Evolutionary conservation across 352 stramenopile species (phyloP).

Genomic region (Pythium plurisporium): DNA sequence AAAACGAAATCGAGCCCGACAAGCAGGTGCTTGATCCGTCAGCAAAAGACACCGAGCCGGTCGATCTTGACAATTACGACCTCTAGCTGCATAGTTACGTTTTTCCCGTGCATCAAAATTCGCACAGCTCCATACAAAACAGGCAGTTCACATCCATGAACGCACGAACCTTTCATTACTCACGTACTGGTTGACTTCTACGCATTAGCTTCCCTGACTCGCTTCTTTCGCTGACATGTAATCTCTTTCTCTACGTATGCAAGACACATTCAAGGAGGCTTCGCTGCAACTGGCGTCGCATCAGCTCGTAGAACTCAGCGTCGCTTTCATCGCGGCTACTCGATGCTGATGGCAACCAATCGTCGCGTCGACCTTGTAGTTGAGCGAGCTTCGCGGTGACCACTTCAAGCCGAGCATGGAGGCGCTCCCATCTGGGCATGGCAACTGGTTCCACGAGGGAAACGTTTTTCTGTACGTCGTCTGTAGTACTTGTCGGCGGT

Average conservation of each 20-base stretch:
- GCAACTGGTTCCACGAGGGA: not conserved
- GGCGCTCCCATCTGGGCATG: conserved; percentile 6
- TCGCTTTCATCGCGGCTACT: conserved; percentile 1
- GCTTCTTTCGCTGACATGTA: too few species aligned
- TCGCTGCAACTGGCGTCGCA: conserved; percentile 8
- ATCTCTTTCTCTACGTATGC: not conserved
- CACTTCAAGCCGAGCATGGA: conserved; percentile 7
- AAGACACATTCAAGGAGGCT: conserved; percentile 13
- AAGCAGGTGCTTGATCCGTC: too few species aligned
- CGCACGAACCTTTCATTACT: too few species aligned
- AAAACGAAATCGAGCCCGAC: too few species aligned
- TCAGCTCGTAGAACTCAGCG: conserved; percentile 12
- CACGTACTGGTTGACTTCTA: too few species aligned
- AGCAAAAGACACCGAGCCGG: too few species aligned
- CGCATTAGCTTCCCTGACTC: too few species aligned
- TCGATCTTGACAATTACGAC: conserved; percentile 7
- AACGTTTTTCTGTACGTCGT: not conserved
- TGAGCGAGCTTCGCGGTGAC: conserved; percentile 6
- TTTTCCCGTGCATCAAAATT: too few species aligned
- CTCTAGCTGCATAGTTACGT: not conserved
- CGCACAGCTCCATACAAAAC: too few species aligned
- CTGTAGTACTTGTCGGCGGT: not conserved
- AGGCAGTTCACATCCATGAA: too few species aligned
- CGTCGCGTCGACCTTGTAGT: not conserved
- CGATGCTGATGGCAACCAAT: not conserved